Evolutionary conservation across 345 rosid genomes (phyloP).

Genomic region (Tarenaya hassleriana): DNA sequence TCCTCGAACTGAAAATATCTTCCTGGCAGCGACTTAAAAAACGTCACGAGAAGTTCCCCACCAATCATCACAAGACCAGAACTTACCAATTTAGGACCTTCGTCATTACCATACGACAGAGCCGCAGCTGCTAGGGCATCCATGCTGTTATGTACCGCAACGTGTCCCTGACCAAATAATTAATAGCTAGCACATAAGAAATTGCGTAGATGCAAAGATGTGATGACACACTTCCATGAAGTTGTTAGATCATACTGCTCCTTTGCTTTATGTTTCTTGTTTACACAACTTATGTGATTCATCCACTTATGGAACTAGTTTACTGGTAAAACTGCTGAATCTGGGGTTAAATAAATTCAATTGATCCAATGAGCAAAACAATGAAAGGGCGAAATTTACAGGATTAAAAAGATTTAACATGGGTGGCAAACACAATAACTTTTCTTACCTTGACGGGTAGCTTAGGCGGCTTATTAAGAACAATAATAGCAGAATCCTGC

Average conservation of each 20-base stretch:
- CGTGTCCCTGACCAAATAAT: slow-evolving; percentile 46
- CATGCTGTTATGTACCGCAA: slow-evolving; percentile 92
- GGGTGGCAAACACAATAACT: neutral
- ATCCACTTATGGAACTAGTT: neutral
- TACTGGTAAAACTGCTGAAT: too few species aligned
- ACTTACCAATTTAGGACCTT: slow-evolving; percentile 83
- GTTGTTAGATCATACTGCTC: too few species aligned
- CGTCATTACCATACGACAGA: slow-evolving; percentile 66
- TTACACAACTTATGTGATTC: neutral
- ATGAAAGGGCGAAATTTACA: neutral
- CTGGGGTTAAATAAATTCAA: neutral
- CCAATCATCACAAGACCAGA: too few species aligned
- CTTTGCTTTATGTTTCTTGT: too few species aligned
- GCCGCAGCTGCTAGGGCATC: slow-evolving; percentile 96
- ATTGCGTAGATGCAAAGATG: slow-evolving; percentile 4
- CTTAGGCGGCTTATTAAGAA: slow-evolving; percentile 84
- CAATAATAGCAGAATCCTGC: slow-evolving; percentile 75
- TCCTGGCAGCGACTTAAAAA: neutral
- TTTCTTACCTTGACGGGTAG: slow-evolving; percentile 76
- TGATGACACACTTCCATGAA: slow-evolving; percentile 2
- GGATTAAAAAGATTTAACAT: neutral
- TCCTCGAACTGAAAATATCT: too few species aligned
- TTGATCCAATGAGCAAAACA: neutral
- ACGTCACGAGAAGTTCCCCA: too few species aligned
- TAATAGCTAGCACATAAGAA: neutral